Percentiles rank a stretch among this genome's conserved stretches.
Conservation (phyloP, 2,329 filamentous ascomycete genomes). For the Metarhizium album region DNA sequence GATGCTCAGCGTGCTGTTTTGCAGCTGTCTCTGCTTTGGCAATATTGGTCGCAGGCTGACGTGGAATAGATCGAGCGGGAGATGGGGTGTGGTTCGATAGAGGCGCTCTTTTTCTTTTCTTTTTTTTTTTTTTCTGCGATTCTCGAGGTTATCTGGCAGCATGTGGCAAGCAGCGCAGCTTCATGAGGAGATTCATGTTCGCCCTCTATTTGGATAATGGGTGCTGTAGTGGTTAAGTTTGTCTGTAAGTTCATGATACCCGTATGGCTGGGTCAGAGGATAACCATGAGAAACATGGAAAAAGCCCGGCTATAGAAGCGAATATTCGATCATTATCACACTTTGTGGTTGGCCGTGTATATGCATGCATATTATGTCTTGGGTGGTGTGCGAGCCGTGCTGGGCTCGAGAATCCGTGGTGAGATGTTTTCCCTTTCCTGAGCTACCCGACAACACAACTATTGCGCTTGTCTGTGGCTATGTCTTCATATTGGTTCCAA, state of each 20-base stretch:
- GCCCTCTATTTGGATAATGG: neutral
- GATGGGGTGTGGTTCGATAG: slow-evolving; percentile 35
- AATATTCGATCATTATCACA: neutral
- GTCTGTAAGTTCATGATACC: neutral
- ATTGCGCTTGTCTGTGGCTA: too few species aligned
- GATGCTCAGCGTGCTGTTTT: slow-evolving; percentile 90
- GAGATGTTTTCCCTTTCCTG: too few species aligned
- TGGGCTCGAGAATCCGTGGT: too few species aligned
- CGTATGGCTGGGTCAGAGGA: neutral
- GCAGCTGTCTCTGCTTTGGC: slow-evolving; percentile 89
- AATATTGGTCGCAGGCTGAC: slow-evolving; percentile 80
- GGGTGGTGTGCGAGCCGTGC: neutral
- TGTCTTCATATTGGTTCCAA: too few species aligned
- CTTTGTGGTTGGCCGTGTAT: neutral
- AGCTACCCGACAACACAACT: too few species aligned
- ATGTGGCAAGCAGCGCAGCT: too few species aligned
- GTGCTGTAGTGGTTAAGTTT: neutral
- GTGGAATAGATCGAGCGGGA: slow-evolving; percentile 29
- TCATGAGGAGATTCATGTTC: neutral
- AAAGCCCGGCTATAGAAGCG: neutral
- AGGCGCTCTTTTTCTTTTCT: too few species aligned
- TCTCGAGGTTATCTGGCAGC: too few species aligned
- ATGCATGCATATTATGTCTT: neutral
- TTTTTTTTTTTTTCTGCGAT: too few species aligned
- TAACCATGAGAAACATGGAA: neutral